Evolutionary conservation across 1,284 basidiomycete genomes (phyloP).

Genomic region (Wallemia ichthyophaga): DNA sequence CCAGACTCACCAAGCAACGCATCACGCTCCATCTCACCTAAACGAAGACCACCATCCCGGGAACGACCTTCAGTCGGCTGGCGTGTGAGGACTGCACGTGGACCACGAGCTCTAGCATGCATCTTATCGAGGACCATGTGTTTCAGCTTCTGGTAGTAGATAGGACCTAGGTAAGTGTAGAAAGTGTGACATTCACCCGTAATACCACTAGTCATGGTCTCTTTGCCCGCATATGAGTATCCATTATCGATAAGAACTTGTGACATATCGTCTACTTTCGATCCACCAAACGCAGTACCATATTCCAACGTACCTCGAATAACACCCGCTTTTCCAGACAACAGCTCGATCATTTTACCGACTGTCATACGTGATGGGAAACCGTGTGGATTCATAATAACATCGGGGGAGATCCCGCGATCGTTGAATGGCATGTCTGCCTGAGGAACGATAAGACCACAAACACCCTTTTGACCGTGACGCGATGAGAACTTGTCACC

Average conservation of each 20-base stretch:
- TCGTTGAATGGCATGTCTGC: slow-evolving; percentile 99
- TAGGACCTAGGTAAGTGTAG: slow-evolving; percentile 95
- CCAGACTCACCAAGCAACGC: neutral
- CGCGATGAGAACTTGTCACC: slow-evolving; percentile 97
- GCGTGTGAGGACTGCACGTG: slow-evolving; percentile 78
- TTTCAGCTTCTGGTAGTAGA: slow-evolving; percentile 50
- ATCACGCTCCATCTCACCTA: slow-evolving; percentile 63
- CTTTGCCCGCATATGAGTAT: slow-evolving; percentile 90
- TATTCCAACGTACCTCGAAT: slow-evolving; percentile 62
- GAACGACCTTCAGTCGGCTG: slow-evolving; percentile 97
- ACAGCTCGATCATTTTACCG: slow-evolving; percentile 95
- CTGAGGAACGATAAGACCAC: slow-evolving; percentile 90
- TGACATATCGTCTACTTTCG: slow-evolving; percentile 98
- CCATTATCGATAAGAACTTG: slow-evolving; percentile 78
- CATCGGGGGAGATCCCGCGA: slow-evolving; percentile 70
- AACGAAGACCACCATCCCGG: slow-evolving; percentile 77
- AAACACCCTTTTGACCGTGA: slow-evolving; percentile 97
- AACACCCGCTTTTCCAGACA: slow-evolving; percentile 85
- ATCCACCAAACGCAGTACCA: slow-evolving; percentile 87
- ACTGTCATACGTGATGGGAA: slow-evolving; percentile 99
- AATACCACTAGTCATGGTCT: slow-evolving; percentile 91
- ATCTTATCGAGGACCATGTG: slow-evolving; percentile 99
- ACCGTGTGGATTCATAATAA: slow-evolving; percentile 99
- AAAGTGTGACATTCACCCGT: slow-evolving; percentile 87
- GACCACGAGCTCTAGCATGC: slow-evolving; percentile 90